Base-by-base conservation (phyloP, 768 basidiomycete genomes). In the Agaricus sinodeliciosus region DNA sequence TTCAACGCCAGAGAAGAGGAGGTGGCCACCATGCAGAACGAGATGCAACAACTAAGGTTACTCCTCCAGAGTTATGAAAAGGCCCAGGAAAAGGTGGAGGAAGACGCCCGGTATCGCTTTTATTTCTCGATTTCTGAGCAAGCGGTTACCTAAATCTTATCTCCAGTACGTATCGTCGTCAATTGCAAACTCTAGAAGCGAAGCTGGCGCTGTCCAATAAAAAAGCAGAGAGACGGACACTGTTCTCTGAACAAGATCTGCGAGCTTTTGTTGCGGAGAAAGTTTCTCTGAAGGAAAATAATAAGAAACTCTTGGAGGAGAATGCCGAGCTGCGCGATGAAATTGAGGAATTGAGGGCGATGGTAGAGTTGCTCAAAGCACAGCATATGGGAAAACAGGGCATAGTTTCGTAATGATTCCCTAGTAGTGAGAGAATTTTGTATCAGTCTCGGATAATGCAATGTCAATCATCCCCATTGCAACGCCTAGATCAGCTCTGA, bases 31-130 rank as follows among this genome's bases (percentile, higher is more conserved):
- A 74, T 88, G 68, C 75, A 75, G 45, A 78, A 72, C 60, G 72
- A 76, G 53, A 83, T 78, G 61, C 77, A 75, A 62, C 82, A 88
- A 60, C 80, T 88, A 79, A 74, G 83, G 58, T 63, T 87, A 56
- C 75, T 77, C 2, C 61, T 90, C 5, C 77, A 82, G 42, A 81
- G 79, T 52, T 73, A 80, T 55, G 76, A 84, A 59, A 69, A 74
- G 57, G 70, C 75, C 8, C 80, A 81, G 19, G 62, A 62, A 31
- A 73, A 75, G 49, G 67, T 84, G 68, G 81, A 86, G 45, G 78
- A 82, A 11, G 67, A 72, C 51, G 77, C 78, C 42, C 75, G 80
- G 89, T 87, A 65, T 56, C 75, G 57, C 49, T 52, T 37, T 34
- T 31, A 26, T 27, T 5, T 8, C 31, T 25, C 45, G 12, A 16